A percentile compares a stretch with the other conserved stretches of the same genome.
These are phyloP conservation scores for Taphrina populina DNA, from an alignment of 1,139 yeast genomes.

Conservation along the genomic window DNA sequence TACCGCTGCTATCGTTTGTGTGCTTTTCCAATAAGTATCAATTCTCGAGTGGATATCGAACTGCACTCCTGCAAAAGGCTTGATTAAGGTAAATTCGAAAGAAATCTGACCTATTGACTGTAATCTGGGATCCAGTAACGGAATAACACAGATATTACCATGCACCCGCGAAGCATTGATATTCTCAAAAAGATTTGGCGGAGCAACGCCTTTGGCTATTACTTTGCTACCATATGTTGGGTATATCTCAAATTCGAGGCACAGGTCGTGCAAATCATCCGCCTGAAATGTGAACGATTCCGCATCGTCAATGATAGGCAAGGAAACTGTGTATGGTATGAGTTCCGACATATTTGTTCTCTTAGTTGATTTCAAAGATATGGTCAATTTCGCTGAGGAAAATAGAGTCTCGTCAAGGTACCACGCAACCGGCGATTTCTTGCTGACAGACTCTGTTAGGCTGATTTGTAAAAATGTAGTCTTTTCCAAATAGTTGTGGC, in stretches of 20 bases:
- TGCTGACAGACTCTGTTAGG: slow-evolving; percentile 51
- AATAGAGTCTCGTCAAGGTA: slow-evolving; percentile 25
- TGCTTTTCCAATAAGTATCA: slow-evolving; percentile 96
- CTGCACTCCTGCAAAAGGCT: slow-evolving; percentile 89
- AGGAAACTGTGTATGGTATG: slow-evolving; percentile 77
- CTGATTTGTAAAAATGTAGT: slow-evolving; percentile 77
- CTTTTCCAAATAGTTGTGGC: slow-evolving; percentile 90
- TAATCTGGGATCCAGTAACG: slow-evolving; percentile 77
- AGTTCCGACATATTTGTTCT: slow-evolving; percentile 50
- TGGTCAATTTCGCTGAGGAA: slow-evolving; percentile 62
- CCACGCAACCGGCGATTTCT: slow-evolving; percentile 23
- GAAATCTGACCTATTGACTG: slow-evolving; percentile 78
- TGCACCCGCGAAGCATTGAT: slow-evolving; percentile 39
- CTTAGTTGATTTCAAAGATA: slow-evolving; percentile 60
- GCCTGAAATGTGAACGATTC: slow-evolving; percentile 81
- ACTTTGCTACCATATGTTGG: slow-evolving; percentile 93
- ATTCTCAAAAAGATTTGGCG: slow-evolving; percentile 54
- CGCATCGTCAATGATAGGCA: slow-evolving; percentile 75
- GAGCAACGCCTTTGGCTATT: slow-evolving; percentile 82
- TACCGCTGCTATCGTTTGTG: slow-evolving; percentile 48
- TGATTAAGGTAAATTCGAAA: slow-evolving; percentile 77
- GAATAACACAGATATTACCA: slow-evolving; percentile 50
- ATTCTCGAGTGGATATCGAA: slow-evolving; percentile 64
- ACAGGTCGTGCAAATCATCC: slow-evolving; percentile 71
- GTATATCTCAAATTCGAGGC: slow-evolving; percentile 84